Conservation (phyloP, 169 alveolate species). For the Plasmodium sp. region DNA sequence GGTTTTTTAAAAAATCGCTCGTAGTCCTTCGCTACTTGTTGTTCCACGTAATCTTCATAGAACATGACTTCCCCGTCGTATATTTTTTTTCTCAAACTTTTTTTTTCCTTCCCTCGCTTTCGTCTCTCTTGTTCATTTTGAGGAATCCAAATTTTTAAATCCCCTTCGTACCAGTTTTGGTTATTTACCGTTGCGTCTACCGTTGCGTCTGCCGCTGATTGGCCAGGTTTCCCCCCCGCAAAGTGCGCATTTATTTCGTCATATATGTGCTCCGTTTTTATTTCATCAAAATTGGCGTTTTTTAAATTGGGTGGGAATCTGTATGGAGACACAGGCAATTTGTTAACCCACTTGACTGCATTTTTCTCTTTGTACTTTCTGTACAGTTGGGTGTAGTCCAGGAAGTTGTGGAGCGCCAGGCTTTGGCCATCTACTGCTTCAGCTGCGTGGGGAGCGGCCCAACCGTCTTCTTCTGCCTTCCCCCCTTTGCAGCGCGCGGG, state of each 20-base stretch:
- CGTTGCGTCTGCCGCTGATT: neutral
- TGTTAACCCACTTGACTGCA: constrained; percentile 4
- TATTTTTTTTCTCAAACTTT: constrained; percentile 75
- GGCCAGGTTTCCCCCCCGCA: neutral
- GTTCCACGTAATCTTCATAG: constrained; percentile 66
- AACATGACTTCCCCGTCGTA: constrained; percentile 81
- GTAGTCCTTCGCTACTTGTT: constrained; percentile 64
- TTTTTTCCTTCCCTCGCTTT: constrained; percentile 6
- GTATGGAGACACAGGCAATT: constrained; percentile 58
- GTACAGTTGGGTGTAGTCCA: constrained; percentile 36
- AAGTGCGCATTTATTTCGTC: constrained; percentile 1
- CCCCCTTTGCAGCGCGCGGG: neutral
- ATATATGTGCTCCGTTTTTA: constrained; percentile 40
- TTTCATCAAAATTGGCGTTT: constrained; percentile 35
- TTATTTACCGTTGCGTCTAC: neutral
- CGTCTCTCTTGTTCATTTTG: neutral
- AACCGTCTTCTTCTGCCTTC: neutral
- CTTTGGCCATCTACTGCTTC: neutral
- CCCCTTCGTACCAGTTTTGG: constrained; percentile 12
- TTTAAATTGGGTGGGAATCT: constrained; percentile 21
- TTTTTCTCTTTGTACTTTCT: constrained; percentile 57
- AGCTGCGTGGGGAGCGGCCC: neutral
- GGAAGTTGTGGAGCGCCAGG: neutral
- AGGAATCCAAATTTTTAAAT: constrained; percentile 24
- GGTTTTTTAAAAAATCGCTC: constrained; percentile 72